Evolutionary conservation across 345 rosid species (phyloP).

Genomic region (Camelina laxa): DNA sequence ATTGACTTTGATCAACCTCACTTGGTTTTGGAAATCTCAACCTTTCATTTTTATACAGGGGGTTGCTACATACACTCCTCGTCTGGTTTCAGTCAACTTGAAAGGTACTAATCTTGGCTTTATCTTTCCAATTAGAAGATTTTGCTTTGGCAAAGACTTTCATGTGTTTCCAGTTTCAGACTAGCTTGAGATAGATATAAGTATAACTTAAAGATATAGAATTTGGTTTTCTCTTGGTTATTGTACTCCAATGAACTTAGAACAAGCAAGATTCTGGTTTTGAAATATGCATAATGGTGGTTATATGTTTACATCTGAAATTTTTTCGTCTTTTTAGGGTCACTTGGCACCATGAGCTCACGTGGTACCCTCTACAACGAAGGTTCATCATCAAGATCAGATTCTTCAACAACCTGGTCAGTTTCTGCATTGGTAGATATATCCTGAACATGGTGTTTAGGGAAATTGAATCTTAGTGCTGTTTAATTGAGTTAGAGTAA

Average conservation of each 20-base stretch:
- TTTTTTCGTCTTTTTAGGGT: conserved; percentile 56
- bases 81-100: conserved; percentile 69
- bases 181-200: not conserved
- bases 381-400: conserved; percentile 47
- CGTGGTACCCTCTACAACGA: conserved; percentile 67
- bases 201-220: not conserved
- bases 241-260: not conserved
- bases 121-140: not conserved
- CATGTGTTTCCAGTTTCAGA: conserved; percentile 3
- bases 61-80: conserved; percentile 76
- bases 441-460: conserved; percentile 7
- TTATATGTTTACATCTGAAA: conserved; percentile 13
- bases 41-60: conserved; percentile 55
- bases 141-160: not conserved
- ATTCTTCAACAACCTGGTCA: conserved; percentile 71
- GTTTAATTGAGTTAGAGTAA: not conserved
- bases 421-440: conserved; percentile 28
- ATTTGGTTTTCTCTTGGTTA: not conserved
- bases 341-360: conserved; percentile 83
- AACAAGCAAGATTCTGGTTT: conserved; percentile 17
- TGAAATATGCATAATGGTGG: not conserved
- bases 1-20: conserved; percentile 27
- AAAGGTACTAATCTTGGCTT: conserved; percentile 59
- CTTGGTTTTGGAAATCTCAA: conserved; percentile 12
- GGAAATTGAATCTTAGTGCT: not conserved